These are phyloP conservation scores for Naematelia aurantialba DNA, from an alignment of 768 basidiomycete genomes.

Conservation along the genomic window DNA sequence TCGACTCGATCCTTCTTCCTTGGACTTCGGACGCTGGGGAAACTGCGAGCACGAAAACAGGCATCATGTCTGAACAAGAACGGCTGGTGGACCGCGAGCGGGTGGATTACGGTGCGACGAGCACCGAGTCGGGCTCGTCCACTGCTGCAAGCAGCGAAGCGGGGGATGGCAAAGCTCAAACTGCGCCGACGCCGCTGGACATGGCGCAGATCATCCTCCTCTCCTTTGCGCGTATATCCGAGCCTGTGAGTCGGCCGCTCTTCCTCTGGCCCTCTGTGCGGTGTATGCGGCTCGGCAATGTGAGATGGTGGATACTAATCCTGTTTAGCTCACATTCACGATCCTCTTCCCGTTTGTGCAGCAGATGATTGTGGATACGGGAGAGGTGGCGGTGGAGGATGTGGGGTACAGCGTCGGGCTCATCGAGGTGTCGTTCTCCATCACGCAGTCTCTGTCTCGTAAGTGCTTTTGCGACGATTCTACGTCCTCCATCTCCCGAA, in stretches of 20 bases:
- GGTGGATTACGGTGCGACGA: conserved; percentile 8
- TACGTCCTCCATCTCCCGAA: neutral
- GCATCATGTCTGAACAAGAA: neutral
- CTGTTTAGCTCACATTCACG: conserved; percentile 26
- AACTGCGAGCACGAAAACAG: neutral
- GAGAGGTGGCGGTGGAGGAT: conserved; percentile 22
- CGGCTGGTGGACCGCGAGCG: neutral
- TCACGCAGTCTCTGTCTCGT: conserved; percentile 25
- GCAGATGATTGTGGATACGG: conserved; percentile 26
- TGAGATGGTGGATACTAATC: no score
- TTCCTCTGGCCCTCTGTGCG: no score
- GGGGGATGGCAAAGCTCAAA: conserved; percentile 2
- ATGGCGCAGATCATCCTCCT: conserved; percentile 21
- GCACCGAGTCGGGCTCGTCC: neutral
- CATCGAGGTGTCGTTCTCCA: conserved; percentile 22
- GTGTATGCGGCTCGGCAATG: no score
- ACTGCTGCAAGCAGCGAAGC: neutral
- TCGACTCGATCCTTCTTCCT: no score
- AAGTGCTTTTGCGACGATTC: neutral
- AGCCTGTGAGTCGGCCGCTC: conserved; percentile 26
- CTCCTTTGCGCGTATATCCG: conserved; percentile 21
- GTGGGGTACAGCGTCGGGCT: conserved; percentile 25
- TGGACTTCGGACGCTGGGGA: neutral
- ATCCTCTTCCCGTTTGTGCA: conserved; percentile 27
- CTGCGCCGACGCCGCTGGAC: conserved; percentile 18